These are phyloP conservation scores for Benincasa hispida DNA, from an alignment of 306 rosid species.

Conservation along the genomic window DNA sequence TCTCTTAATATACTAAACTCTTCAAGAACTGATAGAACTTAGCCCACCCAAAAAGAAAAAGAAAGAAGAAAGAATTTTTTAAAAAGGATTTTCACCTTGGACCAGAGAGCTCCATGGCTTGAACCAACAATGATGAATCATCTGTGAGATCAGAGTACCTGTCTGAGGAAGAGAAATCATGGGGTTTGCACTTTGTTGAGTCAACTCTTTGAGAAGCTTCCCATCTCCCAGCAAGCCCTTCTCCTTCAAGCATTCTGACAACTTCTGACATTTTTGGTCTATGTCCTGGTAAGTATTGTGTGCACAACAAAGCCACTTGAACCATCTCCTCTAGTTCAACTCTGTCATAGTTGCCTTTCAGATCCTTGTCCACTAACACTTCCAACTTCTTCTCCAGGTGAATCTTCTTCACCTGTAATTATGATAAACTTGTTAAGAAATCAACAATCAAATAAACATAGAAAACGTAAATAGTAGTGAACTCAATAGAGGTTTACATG, in stretches of 20 bases:
- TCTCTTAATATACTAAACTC: constrained; percentile 6
- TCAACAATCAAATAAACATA: too few species aligned
- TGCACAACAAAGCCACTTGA: constrained; percentile 80
- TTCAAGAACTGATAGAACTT: not conserved
- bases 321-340: constrained; percentile 82
- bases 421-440: not conserved
- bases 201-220: constrained; percentile 77
- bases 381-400: constrained; percentile 76
- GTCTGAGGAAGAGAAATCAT: constrained; percentile 59
- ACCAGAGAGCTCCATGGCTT: constrained; percentile 98
- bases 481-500: too few species aligned
- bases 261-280: constrained; percentile 95
- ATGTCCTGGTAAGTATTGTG: constrained; percentile 74
- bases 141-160: constrained; percentile 86
- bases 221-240: constrained; percentile 84
- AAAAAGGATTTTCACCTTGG: constrained; percentile 43
- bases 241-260: constrained; percentile 92
- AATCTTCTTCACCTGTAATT: constrained; percentile 58
- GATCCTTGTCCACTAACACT: constrained; percentile 80
- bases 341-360: constrained; percentile 53
- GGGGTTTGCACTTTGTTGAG: constrained; percentile 38
- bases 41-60: not conserved
- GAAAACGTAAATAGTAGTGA: too few species aligned
- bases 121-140: constrained; percentile 75
- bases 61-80: not conserved